A percentile compares a stretch with the other conserved stretches of the same genome.
Evolutionary conservation across 2,329 filamentous ascomycete genomes (phyloP).

Genomic region (Xylariaceae sp.): DNA sequence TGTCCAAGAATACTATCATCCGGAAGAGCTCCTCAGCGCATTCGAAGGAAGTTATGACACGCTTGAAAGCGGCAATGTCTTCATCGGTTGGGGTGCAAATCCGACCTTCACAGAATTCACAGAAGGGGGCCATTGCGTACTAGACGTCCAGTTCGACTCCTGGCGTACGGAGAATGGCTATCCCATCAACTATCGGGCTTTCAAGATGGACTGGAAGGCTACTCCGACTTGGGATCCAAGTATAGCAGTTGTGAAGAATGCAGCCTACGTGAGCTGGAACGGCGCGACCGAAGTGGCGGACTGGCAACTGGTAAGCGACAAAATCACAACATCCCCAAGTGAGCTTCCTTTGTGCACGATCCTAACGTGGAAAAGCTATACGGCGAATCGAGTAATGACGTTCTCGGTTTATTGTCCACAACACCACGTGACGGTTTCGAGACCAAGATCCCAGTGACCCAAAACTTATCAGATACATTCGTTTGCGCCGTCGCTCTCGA

Average conservation of each 20-base stretch:
- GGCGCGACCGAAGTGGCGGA: constrained; percentile 16
- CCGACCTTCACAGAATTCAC: constrained; percentile 34
- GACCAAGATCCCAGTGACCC: constrained; percentile 10
- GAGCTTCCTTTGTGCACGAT: not conserved
- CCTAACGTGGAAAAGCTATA: constrained; percentile 5
- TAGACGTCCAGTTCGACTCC: constrained; percentile 32
- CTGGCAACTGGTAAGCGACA: constrained; percentile 15
- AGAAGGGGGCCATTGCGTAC: constrained; percentile 27
- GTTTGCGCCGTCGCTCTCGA: constrained; percentile 13
- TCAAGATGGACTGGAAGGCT: constrained; percentile 30
- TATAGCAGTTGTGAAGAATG: constrained; percentile 7
- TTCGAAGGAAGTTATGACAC: constrained; percentile 15
- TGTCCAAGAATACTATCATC: constrained; percentile 15
- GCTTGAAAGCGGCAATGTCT: constrained; percentile 16
- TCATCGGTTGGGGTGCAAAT: constrained; percentile 34
- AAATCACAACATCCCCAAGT: not conserved
- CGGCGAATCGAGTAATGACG: not conserved
- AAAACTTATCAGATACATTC: no score
- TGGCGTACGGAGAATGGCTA: constrained; percentile 24
- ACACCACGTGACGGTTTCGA: constrained; percentile 12
- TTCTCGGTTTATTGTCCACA: not conserved
- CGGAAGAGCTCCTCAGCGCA: constrained; percentile 9
- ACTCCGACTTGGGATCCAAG: constrained; percentile 17
- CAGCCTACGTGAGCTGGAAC: constrained; percentile 18
- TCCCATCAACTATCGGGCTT: constrained; percentile 30